phyloP scores from a whole-genome alignment of 345 rosid species.

The Heritiera littoralis region DNA sequence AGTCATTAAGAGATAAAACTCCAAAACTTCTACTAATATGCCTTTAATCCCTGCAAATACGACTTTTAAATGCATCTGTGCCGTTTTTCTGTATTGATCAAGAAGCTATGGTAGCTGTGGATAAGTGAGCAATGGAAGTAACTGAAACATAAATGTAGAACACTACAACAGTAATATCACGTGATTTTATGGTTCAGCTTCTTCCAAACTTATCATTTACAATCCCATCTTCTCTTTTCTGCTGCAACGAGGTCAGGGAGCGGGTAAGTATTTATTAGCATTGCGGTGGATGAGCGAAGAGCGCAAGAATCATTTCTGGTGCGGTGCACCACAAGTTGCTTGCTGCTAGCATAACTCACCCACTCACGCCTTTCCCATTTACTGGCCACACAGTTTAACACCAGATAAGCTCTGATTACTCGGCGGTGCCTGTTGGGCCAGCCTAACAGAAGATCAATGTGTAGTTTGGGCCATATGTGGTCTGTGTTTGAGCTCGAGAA shows the following conservation, averaged over 20 bases:
- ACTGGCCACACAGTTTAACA: neutral
- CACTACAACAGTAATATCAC: neutral
- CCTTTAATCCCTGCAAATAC: too few species aligned
- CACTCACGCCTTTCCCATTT: neutral
- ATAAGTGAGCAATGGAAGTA: neutral
- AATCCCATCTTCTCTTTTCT: neutral
- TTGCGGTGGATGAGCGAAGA: neutral
- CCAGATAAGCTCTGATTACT: neutral
- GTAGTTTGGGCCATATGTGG: neutral
- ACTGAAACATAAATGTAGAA: neutral
- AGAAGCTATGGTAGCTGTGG: neutral
- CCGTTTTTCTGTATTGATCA: too few species aligned
- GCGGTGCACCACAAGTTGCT: neutral
- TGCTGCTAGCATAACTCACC: neutral
- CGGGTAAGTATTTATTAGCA: slow-evolving; percentile 11
- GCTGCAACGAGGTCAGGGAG: neutral
- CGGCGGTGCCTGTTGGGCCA: neutral
- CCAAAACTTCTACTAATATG: too few species aligned
- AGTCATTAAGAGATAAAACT: too few species aligned
- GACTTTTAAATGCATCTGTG: too few species aligned
- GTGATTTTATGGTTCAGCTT: neutral
- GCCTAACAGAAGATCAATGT: neutral
- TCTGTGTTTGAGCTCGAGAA: neutral
- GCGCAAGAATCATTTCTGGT: neutral
- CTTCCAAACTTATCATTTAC: neutral